These are phyloP conservation scores for Phylloporus sp. DNA, from an alignment of 768 basidiomycete genomes.

Conservation along the genomic window DNA sequence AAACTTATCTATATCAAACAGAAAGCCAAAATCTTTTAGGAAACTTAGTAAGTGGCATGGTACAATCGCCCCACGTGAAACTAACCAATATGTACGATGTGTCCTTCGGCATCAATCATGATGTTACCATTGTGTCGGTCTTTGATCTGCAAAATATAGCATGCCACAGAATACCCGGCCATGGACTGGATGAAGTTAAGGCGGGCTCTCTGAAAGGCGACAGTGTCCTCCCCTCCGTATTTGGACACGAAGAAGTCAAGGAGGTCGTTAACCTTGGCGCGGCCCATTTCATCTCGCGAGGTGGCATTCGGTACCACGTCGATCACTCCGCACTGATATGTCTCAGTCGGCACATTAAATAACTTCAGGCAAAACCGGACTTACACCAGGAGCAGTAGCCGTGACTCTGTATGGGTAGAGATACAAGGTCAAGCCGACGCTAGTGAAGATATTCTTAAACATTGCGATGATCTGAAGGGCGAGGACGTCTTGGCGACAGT, in stretches of 20 bases:
- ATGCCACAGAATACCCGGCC: constrained; percentile 98
- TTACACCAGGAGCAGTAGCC: constrained; percentile 91
- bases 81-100: constrained; percentile 93
- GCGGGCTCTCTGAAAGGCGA: constrained; percentile 87
- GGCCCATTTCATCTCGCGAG: constrained; percentile 98
- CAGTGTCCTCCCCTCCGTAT: constrained; percentile 86
- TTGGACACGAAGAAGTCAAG: constrained; percentile 90
- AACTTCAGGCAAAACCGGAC: constrained; percentile 26
- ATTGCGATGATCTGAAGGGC: constrained; percentile 97
- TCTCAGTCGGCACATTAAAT: not conserved
- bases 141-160: constrained; percentile 98
- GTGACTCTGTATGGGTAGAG: constrained; percentile 96
- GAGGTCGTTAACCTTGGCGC: constrained; percentile 95
- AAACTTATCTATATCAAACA: constrained; percentile 98
- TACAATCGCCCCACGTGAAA: not conserved
- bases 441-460: constrained; percentile 97
- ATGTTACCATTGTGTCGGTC: constrained; percentile 99
- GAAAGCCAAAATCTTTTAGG: constrained; percentile 82
- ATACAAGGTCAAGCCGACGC: constrained; percentile 84
- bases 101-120: constrained; percentile 98
- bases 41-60: constrained; percentile 7
- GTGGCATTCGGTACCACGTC: constrained; percentile 98
- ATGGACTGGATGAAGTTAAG: constrained; percentile 98
- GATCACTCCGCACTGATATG: constrained; percentile 88
- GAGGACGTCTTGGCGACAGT: constrained; percentile 97